Percentiles rank a stretch among this genome's conserved stretches.
Conservation (phyloP, 2,329 filamentous ascomycete genomes). For the Fusarium verrucosum region DNA sequence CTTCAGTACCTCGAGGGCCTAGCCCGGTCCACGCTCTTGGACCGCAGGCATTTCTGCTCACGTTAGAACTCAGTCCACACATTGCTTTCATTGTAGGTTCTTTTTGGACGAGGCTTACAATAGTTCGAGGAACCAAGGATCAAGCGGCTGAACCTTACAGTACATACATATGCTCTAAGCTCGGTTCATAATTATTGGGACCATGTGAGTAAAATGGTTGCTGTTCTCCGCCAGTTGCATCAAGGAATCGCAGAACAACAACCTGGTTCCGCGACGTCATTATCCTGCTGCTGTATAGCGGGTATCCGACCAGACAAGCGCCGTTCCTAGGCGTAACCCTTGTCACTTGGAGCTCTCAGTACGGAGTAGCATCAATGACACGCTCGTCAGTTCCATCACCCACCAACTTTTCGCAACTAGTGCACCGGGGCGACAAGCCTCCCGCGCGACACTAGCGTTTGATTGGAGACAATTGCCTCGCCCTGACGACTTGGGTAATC, state of each 20-base stretch:
- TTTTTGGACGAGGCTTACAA: not conserved
- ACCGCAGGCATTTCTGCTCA: not conserved
- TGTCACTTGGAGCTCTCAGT: conserved; percentile 3
- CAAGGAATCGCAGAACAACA: not conserved
- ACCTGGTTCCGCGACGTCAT: conserved; percentile 5
- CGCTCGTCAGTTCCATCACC: conserved; percentile 19
- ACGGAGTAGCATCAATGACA: conserved; percentile 15
- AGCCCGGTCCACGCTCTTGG: conserved; percentile 35
- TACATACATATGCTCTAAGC: not conserved
- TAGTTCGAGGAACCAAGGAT: not conserved
- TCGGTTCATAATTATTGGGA: not conserved
- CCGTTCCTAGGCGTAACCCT: conserved; percentile 3
- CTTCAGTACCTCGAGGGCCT: conserved; percentile 32
- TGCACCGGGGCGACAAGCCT: conserved; percentile 38
- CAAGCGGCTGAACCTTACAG: not conserved
- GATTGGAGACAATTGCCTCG: conserved; percentile 30
- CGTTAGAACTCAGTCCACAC: not conserved
- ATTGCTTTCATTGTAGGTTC: not conserved
- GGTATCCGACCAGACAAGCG: conserved; percentile 6
- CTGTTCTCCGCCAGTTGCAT: conserved; percentile 4
- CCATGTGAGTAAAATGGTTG: not conserved
- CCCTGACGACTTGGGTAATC: conserved; percentile 32
- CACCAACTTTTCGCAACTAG: conserved; percentile 27
- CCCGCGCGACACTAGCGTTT: conserved; percentile 39
- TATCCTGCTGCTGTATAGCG: not conserved